phyloP scores from a whole-genome alignment of 169 alveolate species.

The Cryptosporidium sp. region DNA sequence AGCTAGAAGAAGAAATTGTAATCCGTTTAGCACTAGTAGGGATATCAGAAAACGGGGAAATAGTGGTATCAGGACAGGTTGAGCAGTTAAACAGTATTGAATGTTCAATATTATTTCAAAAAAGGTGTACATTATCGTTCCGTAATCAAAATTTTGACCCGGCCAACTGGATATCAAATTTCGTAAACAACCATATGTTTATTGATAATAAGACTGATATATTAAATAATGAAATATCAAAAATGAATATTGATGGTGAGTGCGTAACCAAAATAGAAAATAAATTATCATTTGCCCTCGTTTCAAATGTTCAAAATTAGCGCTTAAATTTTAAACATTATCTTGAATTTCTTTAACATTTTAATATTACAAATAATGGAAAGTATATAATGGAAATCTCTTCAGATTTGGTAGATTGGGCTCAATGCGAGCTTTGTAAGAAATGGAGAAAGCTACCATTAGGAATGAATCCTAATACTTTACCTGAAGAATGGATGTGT shows the following conservation, averaged over 20 bases:
- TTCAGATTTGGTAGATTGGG: slow-evolving; percentile 74
- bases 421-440: slow-evolving; percentile 73
- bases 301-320: slow-evolving; percentile 24
- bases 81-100: slow-evolving; percentile 30
- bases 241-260: background rate
- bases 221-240: slow-evolving; percentile 11
- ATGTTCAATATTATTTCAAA: slow-evolving; percentile 62
- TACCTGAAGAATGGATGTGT: slow-evolving; percentile 75
- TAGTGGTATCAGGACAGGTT: slow-evolving; percentile 7
- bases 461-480: slow-evolving; percentile 63
- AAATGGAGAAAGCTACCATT: slow-evolving; percentile 68
- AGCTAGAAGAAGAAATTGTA: slow-evolving; percentile 16
- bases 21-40: slow-evolving; percentile 29
- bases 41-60: slow-evolving; percentile 43
- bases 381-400: background rate
- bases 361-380: slow-evolving; percentile 8
- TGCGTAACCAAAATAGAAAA: slow-evolving; percentile 33
- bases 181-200: background rate
- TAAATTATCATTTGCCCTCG: slow-evolving; percentile 11
- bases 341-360: background rate
- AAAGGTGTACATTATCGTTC: slow-evolving; percentile 34
- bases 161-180: slow-evolving; percentile 13
- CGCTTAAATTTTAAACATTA: slow-evolving; percentile 29
- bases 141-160: slow-evolving; percentile 26
- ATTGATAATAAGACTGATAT: background rate